A percentile compares a stretch with the other conserved stretches of the same genome.
Evolutionary conservation across 1,139 yeast species (phyloP).

Genomic region (Debaryomyces sp.): DNA sequence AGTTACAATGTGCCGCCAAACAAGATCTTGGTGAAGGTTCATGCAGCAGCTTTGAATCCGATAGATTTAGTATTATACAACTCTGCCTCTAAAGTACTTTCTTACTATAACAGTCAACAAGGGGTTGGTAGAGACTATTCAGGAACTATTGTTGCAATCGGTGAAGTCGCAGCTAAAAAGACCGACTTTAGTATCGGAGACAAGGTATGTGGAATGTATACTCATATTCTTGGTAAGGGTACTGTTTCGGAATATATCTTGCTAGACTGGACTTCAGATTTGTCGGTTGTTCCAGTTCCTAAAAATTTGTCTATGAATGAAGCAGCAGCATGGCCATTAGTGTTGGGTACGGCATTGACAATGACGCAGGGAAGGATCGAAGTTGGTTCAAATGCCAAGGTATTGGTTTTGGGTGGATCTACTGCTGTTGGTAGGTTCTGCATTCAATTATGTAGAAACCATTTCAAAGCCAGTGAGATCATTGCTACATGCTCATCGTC

Average conservation of each 20-base stretch:
- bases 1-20: slow-evolving; percentile 38
- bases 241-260: slow-evolving; percentile 45
- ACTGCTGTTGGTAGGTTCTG: slow-evolving; percentile 70
- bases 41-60: slow-evolving; percentile 67
- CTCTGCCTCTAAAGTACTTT: slow-evolving; percentile 30
- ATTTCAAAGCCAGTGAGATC: slow-evolving; percentile 47
- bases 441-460: slow-evolving; percentile 55
- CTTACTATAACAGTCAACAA: slow-evolving; percentile 31
- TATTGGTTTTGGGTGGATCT: slow-evolving; percentile 72
- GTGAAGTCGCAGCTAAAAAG: slow-evolving; percentile 37
- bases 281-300: slow-evolving; percentile 50
- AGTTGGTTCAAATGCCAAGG: slow-evolving; percentile 19
- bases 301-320: slow-evolving; percentile 46
- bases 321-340: slow-evolving; percentile 62
- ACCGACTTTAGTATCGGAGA: slow-evolving; percentile 57
- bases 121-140: slow-evolving; percentile 73
- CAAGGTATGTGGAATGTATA: slow-evolving; percentile 59
- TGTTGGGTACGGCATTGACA: slow-evolving; percentile 59
- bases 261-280: slow-evolving; percentile 34
- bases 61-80: slow-evolving; percentile 56
- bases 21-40: slow-evolving; percentile 59
- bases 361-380: slow-evolving; percentile 33
- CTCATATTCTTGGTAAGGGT: slow-evolving; percentile 51
- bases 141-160: slow-evolving; percentile 65
- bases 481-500: slow-evolving; percentile 40